Percentiles rank a stretch among this genome's conserved stretches.
Evolutionary conservation across 108 stramenopile species (phyloP).

Genomic region (Pseudonitzschia delicatissima): DNA sequence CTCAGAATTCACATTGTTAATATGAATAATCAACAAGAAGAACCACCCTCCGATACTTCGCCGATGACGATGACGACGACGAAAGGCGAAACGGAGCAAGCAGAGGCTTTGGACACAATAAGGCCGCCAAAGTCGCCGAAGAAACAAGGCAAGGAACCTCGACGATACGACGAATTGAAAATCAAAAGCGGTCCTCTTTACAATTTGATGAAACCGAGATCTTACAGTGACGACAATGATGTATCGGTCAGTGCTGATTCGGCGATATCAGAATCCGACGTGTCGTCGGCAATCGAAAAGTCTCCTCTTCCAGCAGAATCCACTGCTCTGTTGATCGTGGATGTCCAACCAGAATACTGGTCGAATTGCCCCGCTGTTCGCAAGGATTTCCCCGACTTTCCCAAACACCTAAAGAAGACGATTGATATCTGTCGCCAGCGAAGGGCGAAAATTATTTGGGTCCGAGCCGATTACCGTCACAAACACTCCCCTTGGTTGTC

Average conservation of each 20-base stretch:
- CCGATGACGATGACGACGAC: no score
- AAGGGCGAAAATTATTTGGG: conserved; percentile 53
- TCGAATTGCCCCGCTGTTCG: conserved; percentile 53
- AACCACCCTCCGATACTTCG: no score
- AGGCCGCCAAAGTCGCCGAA: no score
- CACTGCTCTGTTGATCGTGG: conserved; percentile 49
- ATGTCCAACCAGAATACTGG: conserved; percentile 64
- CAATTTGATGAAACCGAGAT: not conserved
- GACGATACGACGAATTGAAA: conserved; percentile 11
- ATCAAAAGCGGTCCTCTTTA: conserved; percentile 9
- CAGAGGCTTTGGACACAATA: no score
- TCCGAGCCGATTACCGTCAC: conserved; percentile 56
- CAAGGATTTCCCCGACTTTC: conserved; percentile 58
- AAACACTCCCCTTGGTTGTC: conserved; percentile 53
- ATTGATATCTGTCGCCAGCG: conserved; percentile 40
- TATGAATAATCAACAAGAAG: no score
- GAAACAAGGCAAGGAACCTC: no score
- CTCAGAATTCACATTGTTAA: no score
- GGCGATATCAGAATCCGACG: not conserved
- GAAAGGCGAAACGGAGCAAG: no score
- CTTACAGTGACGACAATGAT: not conserved
- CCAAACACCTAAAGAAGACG: conserved; percentile 23
- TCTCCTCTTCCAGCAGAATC: conserved; percentile 11
- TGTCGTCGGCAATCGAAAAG: not conserved
- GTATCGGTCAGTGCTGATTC: not conserved